A percentile compares a stretch with the other conserved stretches of the same genome.
These are phyloP conservation scores for Meripilus lineatus DNA, from an alignment of 1,284 basidiomycete genomes.

Conservation along the genomic window DNA sequence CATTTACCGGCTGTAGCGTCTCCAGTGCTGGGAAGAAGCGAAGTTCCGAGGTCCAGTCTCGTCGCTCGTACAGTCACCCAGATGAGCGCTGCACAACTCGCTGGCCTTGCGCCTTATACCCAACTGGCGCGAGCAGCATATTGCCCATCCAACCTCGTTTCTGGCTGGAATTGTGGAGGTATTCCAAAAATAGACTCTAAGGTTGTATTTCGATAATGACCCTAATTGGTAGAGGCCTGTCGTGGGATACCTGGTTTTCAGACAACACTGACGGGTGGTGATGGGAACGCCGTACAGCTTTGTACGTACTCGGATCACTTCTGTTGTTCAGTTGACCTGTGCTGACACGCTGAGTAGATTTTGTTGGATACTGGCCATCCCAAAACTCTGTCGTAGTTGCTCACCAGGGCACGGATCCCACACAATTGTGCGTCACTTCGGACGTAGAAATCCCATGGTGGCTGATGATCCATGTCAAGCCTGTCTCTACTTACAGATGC, in stretches of 20 bases:
- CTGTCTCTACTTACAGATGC: conserved; percentile 44
- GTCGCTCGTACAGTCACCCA: too few relatives aligned
- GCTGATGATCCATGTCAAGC: conserved; percentile 17
- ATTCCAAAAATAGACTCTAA: conserved; percentile 4
- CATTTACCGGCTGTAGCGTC: too few relatives aligned
- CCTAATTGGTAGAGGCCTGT: conserved; percentile 29
- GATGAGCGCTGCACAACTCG: conserved; percentile 33
- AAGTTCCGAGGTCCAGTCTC: too few relatives aligned
- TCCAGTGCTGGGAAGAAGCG: too few relatives aligned
- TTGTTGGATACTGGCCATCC: conserved; percentile 42
- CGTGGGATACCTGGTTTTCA: conserved; percentile 39
- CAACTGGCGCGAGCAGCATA: conserved; percentile 51
- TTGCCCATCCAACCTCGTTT: conserved; percentile 35
- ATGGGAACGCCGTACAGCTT: conserved; percentile 40
- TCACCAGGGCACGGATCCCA: conserved; percentile 50
- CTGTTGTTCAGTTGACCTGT: background rate
- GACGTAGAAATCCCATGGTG: background rate
- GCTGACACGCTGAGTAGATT: conserved; percentile 26
- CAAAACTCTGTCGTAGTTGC: conserved; percentile 44
- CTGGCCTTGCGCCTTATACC: conserved; percentile 37
- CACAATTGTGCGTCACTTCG: conserved; percentile 30
- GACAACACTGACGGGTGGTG: conserved; percentile 39
- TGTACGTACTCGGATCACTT: conserved; percentile 28
- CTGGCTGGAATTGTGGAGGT: conserved; percentile 45
- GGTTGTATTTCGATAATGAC: background rate